A percentile compares a stretch with the other conserved stretches of the same genome.
These are phyloP conservation scores for Trichoderma parareesei DNA, from an alignment of 495 filamentous ascomycete species.

Conservation along the genomic window DNA sequence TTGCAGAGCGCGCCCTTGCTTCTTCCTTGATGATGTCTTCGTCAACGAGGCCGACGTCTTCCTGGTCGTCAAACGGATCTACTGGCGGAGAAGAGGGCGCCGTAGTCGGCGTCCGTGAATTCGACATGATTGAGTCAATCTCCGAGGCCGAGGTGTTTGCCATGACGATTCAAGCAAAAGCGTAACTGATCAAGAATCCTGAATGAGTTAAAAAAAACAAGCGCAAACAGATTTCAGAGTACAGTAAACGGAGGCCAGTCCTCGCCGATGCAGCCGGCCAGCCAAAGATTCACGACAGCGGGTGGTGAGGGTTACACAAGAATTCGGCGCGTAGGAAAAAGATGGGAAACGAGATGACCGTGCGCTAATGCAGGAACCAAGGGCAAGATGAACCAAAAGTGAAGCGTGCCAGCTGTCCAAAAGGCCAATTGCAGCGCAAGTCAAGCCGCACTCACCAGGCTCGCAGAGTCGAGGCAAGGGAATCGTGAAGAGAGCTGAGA, in stretches of 20 bases:
- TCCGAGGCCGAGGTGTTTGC: conserved; percentile 24
- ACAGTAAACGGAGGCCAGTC: neutral
- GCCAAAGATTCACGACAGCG: neutral
- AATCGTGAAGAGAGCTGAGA: conserved; percentile 2
- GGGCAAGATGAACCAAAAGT: neutral
- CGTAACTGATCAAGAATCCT: neutral
- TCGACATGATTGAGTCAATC: conserved; percentile 22
- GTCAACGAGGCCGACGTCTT: conserved; percentile 25
- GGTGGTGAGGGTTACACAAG: neutral
- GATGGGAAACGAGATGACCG: neutral
- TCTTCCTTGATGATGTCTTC: conserved; percentile 46
- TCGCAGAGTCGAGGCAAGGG: neutral
- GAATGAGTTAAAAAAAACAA: neutral
- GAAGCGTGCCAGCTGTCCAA: neutral
- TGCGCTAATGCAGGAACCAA: conserved; percentile 1
- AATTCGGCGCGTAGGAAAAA: neutral
- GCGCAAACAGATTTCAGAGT: neutral
- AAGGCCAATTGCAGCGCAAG: neutral
- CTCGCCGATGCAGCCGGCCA: neutral
- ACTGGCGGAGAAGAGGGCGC: conserved; percentile 32
- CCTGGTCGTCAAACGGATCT: conserved; percentile 20
- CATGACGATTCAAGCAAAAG: conserved; percentile 16
- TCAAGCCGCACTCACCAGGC: neutral
- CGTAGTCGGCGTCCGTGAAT: conserved; percentile 31
- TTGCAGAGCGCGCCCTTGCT: conserved; percentile 35